Evolutionary conservation across 768 basidiomycete species (phyloP), one percentile per base, ranked within the genome.

Genomic region (Mycena belliarum): DNA sequence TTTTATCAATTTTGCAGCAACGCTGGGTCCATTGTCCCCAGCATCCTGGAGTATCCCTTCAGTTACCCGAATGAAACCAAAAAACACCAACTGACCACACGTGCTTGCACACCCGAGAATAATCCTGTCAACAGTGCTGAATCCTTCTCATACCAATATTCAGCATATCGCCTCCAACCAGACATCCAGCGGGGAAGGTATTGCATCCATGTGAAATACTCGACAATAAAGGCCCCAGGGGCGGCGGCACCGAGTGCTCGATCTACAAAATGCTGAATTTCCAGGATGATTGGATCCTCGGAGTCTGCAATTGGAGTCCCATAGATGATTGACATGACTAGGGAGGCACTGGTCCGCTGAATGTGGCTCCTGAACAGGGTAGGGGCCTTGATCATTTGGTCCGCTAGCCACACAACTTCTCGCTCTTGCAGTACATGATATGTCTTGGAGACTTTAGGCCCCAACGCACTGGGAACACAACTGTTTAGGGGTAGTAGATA

Each of bases 181-280:
- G 54, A 26, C 61, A 73, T 52, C 63, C 62, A 70, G 4, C 51
- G 16, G 2, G 74, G 74, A 12, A 75, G 44, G 41, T 70, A 61
- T 43, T 61, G 52, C 67, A 75, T 69, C 64, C 66, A 72, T 3
- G 72, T 68, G 42, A 75, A 71, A 49, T 68, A 66, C 50, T 75
- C 74, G 28, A 75, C 74, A 20, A 72, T 21, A 51, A 66, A 68
- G 12, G 68, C 63, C 12, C 76, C 75, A 12, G 75, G 76, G 45
- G 64, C 62, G 2, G 68, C 67, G 5, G 75, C 74, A 8, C 58
- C 57, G 20, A 70, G 66, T 12, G 70, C 55, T 2, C 75, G 66
- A 11, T 63, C 59, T 12, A 65, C 60, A 38, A 72, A 69, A 20
- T 57, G 41, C 29, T 59, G 61, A n/a, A 67, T 47, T 1, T 49